Evolutionary conservation across 331 rosid species (phyloP).

Genomic region (Cydonia oblonga): DNA sequence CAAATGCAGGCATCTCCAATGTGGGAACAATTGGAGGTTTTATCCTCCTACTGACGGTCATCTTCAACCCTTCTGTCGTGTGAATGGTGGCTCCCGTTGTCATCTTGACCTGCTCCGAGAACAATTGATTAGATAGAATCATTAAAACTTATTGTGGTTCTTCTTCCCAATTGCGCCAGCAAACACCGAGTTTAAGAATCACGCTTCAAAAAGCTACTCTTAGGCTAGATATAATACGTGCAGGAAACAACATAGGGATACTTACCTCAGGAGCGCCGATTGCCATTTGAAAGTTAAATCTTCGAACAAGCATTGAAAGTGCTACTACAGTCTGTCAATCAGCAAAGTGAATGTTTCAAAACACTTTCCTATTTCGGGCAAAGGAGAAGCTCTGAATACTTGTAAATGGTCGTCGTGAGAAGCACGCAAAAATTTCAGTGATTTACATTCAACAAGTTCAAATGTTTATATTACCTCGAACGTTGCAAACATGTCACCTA

Average conservation of each 20-base stretch:
- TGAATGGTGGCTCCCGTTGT: slow-evolving; percentile 98
- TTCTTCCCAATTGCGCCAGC: not conserved
- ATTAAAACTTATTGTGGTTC: too few species aligned
- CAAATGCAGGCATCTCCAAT: slow-evolving; percentile 38
- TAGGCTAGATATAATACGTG: not conserved
- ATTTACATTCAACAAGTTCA: slow-evolving; percentile 1
- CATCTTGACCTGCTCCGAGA: too few species aligned
- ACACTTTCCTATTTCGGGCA: not conserved
- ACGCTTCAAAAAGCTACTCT: not conserved
- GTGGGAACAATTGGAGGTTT: slow-evolving; percentile 66
- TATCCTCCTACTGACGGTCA: slow-evolving; percentile 72
- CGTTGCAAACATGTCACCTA: slow-evolving; percentile 87
- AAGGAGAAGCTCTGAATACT: not conserved
- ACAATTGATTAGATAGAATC: too few species aligned
- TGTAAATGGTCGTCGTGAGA: not conserved
- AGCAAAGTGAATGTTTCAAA: not conserved
- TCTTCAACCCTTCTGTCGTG: slow-evolving; percentile 78
- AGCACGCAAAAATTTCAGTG: not conserved
- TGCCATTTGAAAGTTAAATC: slow-evolving; percentile 82
- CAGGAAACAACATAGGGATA: not conserved
- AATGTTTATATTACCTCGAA: slow-evolving; percentile 49
- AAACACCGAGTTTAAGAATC: not conserved
- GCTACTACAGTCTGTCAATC: slow-evolving; percentile 66
- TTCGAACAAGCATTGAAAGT: slow-evolving; percentile 76
- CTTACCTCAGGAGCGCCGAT: slow-evolving; percentile 87